Base-by-base conservation (phyloP, 495 filamentous ascomycete species). In the Delitschia confertaspora region DNA sequence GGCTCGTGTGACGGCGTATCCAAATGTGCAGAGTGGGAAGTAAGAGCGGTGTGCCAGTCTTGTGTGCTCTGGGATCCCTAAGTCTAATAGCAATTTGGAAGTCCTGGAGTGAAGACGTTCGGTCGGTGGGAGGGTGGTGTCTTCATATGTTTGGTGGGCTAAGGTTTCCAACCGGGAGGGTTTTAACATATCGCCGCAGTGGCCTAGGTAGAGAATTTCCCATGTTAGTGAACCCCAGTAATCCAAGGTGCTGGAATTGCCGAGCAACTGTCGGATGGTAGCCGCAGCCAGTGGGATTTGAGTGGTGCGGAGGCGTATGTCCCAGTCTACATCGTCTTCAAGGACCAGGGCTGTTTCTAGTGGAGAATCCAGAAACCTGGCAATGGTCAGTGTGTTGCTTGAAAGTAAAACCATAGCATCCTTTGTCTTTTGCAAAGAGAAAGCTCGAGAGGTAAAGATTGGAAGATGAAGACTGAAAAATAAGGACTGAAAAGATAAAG, bases 241-340 rank as follows among this genome's bases (percentile, higher is more conserved):
- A 26, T 53, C 52, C 9, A 47, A 38, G 26, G 29, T 13, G 19
- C 3, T 10, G 40, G 11, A 25, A 7, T 38, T 33, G 33, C 22
- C 31, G 26, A 53, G 23, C 26, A 61, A 45, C 13, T 38, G 16
- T n/a, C 56, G 52, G 33, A 55, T 31, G 26, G 55, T 50, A 23
- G 49, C 38, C 4, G 56, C 58, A 6, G 49, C 56, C 32, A 43
- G 39, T 11, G 53, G 58, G 35, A 59, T 50, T 37, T 61, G 56
- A 10, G 33, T 38, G 3, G 41, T 46, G 8, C 55, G 55, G 29
- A 69, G 51, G 10, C 54, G 48, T 21, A 63, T 53, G 40, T 63
- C 59, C 62, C 59, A 69, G 55, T 69, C 67, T 8, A 63, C 62
- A 38, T 69, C 66, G 47, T 67, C 64, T 59, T 70, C 67, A 25